These are phyloP conservation scores for Metschnikowia peoriensis DNA, from an alignment of 805 yeast genomes.

Conservation along the genomic window DNA sequence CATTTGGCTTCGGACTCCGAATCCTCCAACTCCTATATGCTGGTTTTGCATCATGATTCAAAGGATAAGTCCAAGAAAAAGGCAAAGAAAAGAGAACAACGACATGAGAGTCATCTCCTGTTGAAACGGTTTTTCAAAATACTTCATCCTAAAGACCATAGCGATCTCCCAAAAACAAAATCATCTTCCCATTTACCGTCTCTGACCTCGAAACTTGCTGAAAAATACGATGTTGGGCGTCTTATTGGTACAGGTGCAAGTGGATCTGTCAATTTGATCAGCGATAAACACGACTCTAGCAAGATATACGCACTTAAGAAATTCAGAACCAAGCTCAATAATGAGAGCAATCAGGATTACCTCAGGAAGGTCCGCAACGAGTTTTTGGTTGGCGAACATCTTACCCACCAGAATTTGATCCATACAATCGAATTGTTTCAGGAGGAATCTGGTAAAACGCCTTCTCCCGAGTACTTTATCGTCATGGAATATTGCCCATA, in stretches of 20 bases:
- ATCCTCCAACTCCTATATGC: slow-evolving; percentile 6
- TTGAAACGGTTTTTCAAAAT: slow-evolving; percentile 55
- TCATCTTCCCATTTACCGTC: slow-evolving; percentile 10
- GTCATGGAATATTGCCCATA: slow-evolving; percentile 92
- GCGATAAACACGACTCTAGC: slow-evolving; percentile 50
- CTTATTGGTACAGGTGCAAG: slow-evolving; percentile 91
- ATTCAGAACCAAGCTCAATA: slow-evolving; percentile 63
- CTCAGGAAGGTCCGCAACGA: slow-evolving; percentile 78
- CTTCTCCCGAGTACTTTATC: slow-evolving; percentile 48
- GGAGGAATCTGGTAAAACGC: slow-evolving; percentile 35
- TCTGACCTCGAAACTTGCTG: slow-evolving; percentile 23
- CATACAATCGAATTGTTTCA: slow-evolving; percentile 77
- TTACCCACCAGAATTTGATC: slow-evolving; percentile 73
- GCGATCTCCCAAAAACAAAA: slow-evolving; percentile 8
- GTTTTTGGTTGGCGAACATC: slow-evolving; percentile 73
- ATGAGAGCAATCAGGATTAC: slow-evolving; percentile 68
- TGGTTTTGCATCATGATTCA: slow-evolving; percentile 2
- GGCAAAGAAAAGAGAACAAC: slow-evolving; percentile 6
- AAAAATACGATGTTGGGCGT: slow-evolving; percentile 71
- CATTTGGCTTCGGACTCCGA: slow-evolving; percentile 12
- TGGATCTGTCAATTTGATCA: slow-evolving; percentile 83
- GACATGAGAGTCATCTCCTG: slow-evolving; percentile 23
- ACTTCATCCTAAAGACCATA: slow-evolving; percentile 27
- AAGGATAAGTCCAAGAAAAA: slow-evolving; percentile 2
- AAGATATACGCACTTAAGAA: slow-evolving; percentile 82